Percentiles rank a stretch among this genome's conserved stretches.
phyloP scores from a whole-genome alignment of 306 rosid genomes.

The Prunus mume region DNA sequence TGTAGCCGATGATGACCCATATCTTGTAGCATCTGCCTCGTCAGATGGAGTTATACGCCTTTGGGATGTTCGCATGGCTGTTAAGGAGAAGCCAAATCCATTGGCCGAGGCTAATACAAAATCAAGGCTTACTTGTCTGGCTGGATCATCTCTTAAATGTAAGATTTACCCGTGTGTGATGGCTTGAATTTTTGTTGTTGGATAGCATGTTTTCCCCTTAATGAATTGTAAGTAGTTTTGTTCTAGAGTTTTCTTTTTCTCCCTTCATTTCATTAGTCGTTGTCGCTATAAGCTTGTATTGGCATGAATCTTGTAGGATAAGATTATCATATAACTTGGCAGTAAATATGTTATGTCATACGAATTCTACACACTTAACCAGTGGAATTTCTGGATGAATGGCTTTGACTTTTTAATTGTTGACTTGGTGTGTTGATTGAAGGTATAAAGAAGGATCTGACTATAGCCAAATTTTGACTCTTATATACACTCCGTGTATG shows the following conservation, averaged over 20 bases:
- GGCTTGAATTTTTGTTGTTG: neutral
- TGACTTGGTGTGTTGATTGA: neutral
- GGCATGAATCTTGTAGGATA: neutral
- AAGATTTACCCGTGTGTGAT: conserved; percentile 27
- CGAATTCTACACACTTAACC: neutral
- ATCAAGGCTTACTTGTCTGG: conserved; percentile 84
- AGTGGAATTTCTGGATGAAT: neutral
- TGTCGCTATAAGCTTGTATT: neutral
- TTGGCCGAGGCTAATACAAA: conserved; percentile 76
- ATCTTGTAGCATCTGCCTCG: conserved; percentile 77
- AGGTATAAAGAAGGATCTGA: neutral
- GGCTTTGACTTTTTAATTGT: neutral
- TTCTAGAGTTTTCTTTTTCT: neutral
- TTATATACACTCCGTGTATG: neutral
- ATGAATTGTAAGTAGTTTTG: neutral
- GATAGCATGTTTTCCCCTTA: neutral
- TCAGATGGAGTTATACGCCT: conserved; percentile 79
- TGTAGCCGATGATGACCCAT: conserved; percentile 57
- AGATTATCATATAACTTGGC: neutral
- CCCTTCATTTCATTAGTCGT: neutral
- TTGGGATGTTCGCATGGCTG: conserved; percentile 94
- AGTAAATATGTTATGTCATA: neutral
- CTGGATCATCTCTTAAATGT: conserved; percentile 78
- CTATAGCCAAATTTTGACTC: neutral
- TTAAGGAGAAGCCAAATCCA: conserved; percentile 57